A percentile compares a stretch with the other conserved stretches of the same genome.
Conservation (phyloP, 2,329 filamentous ascomycete species). For the Nothomitra cinnamomea region DNA sequence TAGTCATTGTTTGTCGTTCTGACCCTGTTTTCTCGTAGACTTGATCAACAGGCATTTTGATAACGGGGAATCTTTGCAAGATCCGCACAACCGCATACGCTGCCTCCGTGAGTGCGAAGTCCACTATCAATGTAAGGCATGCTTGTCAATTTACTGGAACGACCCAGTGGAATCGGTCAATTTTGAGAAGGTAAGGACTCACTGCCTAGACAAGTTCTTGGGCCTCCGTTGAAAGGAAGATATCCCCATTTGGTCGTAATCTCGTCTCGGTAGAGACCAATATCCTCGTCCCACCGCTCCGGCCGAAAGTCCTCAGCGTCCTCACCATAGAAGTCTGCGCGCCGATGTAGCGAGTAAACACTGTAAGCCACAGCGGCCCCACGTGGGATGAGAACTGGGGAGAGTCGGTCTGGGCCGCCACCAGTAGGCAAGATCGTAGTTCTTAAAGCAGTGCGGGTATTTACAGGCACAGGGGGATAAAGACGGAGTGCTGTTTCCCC, state of each 20-base stretch:
- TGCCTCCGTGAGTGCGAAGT: conserved; percentile 67
- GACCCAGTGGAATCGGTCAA: background rate
- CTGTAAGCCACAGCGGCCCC: conserved; percentile 50
- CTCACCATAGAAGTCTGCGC: conserved; percentile 41
- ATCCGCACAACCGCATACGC: conserved; percentile 53
- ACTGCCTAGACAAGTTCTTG: conserved; percentile 54
- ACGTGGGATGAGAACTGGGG: conserved; percentile 48
- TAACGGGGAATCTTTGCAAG: conserved; percentile 51
- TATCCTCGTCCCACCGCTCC: conserved; percentile 40
- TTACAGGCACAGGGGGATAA: conserved; percentile 65
- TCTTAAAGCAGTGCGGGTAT: conserved; percentile 51
- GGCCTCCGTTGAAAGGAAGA: conserved; percentile 59
- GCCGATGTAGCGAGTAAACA: conserved; percentile 56
- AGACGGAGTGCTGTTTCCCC: conserved; percentile 64
- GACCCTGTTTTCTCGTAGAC: background rate
- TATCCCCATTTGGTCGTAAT: conserved; percentile 49
- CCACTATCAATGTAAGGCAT: conserved; percentile 33
- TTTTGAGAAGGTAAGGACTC: conserved; percentile 7
- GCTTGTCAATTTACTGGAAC: background rate
- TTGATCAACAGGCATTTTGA: conserved; percentile 29
- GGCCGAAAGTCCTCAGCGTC: conserved; percentile 38
- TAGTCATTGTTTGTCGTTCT: background rate
- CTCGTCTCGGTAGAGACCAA: conserved; percentile 23
- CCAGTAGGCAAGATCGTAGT: conserved; percentile 60
- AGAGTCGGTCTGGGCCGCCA: conserved; percentile 32